phyloP scores from a whole-genome alignment of 768 basidiomycete species.

The Amanita muscaria region DNA sequence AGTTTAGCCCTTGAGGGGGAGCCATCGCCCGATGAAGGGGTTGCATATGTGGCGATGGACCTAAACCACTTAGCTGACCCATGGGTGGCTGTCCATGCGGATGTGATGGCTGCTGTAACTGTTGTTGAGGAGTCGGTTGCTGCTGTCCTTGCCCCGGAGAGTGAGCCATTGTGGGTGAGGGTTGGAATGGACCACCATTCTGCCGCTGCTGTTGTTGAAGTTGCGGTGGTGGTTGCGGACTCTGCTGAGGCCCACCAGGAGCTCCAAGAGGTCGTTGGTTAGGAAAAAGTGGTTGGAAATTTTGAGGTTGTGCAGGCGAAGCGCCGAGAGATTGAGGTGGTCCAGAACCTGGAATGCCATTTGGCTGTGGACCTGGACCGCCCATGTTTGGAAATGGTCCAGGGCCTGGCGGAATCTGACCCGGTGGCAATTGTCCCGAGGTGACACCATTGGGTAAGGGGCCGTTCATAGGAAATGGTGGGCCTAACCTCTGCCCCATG shows the following conservation, averaged over 20 bases:
- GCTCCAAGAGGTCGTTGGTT: conserved; percentile 2
- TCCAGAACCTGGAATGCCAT: conserved; percentile 32
- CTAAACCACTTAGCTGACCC: background rate
- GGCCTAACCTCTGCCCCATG: conserved; percentile 15
- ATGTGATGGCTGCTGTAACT: conserved; percentile 20
- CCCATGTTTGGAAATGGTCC: conserved; percentile 15
- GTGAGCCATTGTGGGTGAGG: conserved; percentile 54
- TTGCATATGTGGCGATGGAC: conserved; percentile 5
- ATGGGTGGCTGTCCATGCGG: conserved; percentile 18
- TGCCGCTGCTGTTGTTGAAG: conserved; percentile 27
- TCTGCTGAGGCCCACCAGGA: conserved; percentile 15
- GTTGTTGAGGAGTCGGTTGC: conserved; percentile 22
- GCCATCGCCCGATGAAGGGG: conserved; percentile 5
- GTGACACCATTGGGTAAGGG: conserved; percentile 19
- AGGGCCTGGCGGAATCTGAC: conserved; percentile 9
- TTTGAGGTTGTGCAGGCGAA: conserved; percentile 23
- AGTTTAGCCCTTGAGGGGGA: conserved; percentile 5
- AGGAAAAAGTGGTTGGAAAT: conserved; percentile 1
- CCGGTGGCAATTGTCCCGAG: conserved; percentile 15
- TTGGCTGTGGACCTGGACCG: conserved; percentile 30
- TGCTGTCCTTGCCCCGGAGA: conserved; percentile 28
- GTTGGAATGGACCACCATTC: conserved; percentile 37
- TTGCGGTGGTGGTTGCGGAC: conserved; percentile 17
- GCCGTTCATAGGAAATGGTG: conserved; percentile 15
- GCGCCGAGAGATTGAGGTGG: conserved; percentile 18